Evolutionary conservation across 176 grass and related monocot genomes (phyloP).

Genomic region (Carex parvula): DNA sequence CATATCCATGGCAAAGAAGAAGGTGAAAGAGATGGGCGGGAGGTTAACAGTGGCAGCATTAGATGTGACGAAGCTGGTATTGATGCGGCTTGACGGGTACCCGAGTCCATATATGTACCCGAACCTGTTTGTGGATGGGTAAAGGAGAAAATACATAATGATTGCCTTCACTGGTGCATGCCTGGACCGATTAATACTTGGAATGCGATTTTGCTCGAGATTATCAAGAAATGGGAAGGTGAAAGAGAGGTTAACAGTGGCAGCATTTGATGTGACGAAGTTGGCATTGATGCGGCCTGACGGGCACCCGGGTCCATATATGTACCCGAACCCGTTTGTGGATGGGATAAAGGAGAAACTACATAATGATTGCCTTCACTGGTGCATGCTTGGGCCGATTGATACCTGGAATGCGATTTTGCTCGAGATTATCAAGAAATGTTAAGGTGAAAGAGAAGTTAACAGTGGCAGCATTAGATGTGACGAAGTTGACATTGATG

Average conservation of each 20-base stretch:
- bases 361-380: slow-evolving; percentile 46
- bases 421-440: no score
- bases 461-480: slow-evolving; percentile 36
- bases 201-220: slow-evolving; percentile 67
- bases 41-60: slow-evolving; percentile 34
- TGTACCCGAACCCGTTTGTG: slow-evolving; percentile 48
- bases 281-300: slow-evolving; percentile 55
- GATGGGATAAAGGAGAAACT: slow-evolving; percentile 34
- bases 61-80: slow-evolving; percentile 50
- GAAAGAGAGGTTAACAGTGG: slow-evolving; percentile 17
- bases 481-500: slow-evolving; percentile 47
- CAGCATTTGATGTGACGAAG: slow-evolving; percentile 45
- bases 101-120: slow-evolving; percentile 51
- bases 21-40: not conserved
- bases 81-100: slow-evolving; percentile 55
- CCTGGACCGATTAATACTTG: slow-evolving; percentile 70
- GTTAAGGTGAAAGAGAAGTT: no score
- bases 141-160: slow-evolving; percentile 47
- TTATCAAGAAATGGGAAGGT: slow-evolving; percentile 53
- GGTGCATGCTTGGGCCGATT: no score
- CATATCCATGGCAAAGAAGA: slow-evolving; percentile 12
- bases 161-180: slow-evolving; percentile 90
- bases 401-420: no score
- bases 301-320: slow-evolving; percentile 59
- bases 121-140: slow-evolving; percentile 43